These are phyloP conservation scores for Phytophthora idaei DNA, from an alignment of 352 stramenopile species.

Conservation along the genomic window DNA sequence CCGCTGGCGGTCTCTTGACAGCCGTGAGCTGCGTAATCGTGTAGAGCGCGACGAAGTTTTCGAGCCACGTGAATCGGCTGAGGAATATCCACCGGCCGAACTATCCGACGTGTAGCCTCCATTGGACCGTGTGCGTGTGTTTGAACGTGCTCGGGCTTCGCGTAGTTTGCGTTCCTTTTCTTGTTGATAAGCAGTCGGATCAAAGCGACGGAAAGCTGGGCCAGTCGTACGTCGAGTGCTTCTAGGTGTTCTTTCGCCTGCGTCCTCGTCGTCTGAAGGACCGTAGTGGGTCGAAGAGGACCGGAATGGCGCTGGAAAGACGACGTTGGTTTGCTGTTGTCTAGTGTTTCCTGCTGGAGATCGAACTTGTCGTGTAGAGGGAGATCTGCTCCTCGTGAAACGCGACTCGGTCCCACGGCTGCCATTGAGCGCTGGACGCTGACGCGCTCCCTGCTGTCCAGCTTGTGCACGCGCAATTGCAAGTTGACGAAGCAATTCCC, in stretches of 20 bases:
- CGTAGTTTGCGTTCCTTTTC: slow-evolving; percentile 69
- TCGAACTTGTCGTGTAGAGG: slow-evolving; percentile 13
- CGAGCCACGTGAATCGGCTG: slow-evolving; percentile 55
- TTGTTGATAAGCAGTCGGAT: slow-evolving; percentile 83
- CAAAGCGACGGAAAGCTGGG: slow-evolving; percentile 66
- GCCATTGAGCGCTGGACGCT: slow-evolving; percentile 15
- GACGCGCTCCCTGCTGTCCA: slow-evolving; percentile 18
- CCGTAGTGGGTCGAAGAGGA: slow-evolving; percentile 33
- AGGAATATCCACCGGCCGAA: slow-evolving; percentile 72
- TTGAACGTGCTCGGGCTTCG: slow-evolving; percentile 44
- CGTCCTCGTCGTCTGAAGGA: slow-evolving; percentile 40
- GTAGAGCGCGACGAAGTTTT: slow-evolving; percentile 54
- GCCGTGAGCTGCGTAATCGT: slow-evolving; percentile 40
- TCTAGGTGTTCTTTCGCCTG: slow-evolving; percentile 6
- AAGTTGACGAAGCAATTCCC: slow-evolving; percentile 73
- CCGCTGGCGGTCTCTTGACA: slow-evolving; percentile 59
- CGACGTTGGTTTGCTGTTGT: slow-evolving; percentile 16
- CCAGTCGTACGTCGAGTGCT: slow-evolving; percentile 23
- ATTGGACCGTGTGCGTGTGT: slow-evolving; percentile 25
- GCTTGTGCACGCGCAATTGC: slow-evolving; percentile 62
- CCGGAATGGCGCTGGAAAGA: slow-evolving; percentile 30
- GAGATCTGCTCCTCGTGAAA: slow-evolving; percentile 15
- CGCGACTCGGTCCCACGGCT: slow-evolving; percentile 20
- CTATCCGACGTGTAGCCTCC: slow-evolving; percentile 71
- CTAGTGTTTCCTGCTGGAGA: neutral